Evolutionary conservation across 768 basidiomycete genomes (phyloP).

Genomic region (Baorangia bicolor): DNA sequence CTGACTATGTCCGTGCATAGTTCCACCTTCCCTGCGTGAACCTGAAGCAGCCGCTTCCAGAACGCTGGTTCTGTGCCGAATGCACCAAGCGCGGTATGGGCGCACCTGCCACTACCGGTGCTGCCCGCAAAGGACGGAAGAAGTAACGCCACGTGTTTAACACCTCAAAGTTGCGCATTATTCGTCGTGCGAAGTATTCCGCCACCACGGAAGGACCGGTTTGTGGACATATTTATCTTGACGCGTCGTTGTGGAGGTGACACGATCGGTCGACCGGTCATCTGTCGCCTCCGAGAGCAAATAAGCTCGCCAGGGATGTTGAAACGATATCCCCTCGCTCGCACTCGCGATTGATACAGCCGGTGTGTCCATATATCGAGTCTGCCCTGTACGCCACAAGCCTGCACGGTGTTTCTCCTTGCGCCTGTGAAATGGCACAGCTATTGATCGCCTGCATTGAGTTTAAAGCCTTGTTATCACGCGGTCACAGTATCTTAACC

Average conservation of each 20-base stretch:
- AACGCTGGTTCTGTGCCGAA: slow-evolving; percentile 59
- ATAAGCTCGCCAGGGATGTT: neutral
- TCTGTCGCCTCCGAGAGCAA: neutral
- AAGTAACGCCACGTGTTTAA: slow-evolving; percentile 28
- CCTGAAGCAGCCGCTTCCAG: slow-evolving; percentile 54
- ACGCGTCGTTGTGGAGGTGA: neutral
- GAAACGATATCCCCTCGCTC: neutral
- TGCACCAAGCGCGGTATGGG: slow-evolving; percentile 43
- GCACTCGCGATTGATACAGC: slow-evolving; percentile 1
- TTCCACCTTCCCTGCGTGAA: slow-evolving; percentile 65
- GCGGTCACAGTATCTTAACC: neutral
- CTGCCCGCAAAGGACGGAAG: slow-evolving; percentile 42
- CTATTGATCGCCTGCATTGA: neutral
- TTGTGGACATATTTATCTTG: slow-evolving; percentile 4
- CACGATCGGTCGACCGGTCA: neutral
- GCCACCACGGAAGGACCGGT: neutral
- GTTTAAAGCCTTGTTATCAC: neutral
- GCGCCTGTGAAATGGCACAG: neutral
- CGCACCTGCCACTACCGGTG: slow-evolving; percentile 25
- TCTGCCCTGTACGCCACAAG: neutral
- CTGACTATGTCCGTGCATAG: slow-evolving; percentile 33
- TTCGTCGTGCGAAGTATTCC: neutral
- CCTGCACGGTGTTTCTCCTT: neutral
- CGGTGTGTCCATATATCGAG: too few relatives aligned
- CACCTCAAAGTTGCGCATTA: neutral